Conservation (phyloP, 2,329 filamentous ascomycete species). For the Colletotrichum abscissum region DNA sequence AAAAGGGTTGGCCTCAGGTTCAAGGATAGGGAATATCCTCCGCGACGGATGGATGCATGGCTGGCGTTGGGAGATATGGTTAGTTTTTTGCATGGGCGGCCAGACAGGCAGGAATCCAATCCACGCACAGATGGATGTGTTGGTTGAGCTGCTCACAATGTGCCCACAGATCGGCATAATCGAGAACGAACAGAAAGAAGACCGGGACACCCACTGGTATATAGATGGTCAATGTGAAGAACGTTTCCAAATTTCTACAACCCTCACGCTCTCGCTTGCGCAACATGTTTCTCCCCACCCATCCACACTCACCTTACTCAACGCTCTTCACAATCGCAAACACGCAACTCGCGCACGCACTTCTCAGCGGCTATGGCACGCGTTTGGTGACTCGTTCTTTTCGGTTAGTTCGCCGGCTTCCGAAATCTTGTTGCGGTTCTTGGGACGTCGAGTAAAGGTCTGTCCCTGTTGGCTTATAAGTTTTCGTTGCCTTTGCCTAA, state of each 20-base stretch:
- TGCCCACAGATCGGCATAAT: constrained; percentile 9
- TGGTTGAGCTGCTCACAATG: constrained; percentile 25
- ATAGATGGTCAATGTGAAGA: constrained; percentile 34
- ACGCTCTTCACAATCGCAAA: neutral
- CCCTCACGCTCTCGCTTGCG: neutral
- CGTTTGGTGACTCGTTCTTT: neutral
- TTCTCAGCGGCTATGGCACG: neutral
- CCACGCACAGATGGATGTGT: constrained; percentile 1
- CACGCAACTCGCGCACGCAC: neutral
- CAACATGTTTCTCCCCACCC: constrained; percentile 3
- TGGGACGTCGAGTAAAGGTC: constrained; percentile 1
- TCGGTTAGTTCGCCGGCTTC: constrained; percentile 12
- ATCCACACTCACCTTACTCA: neutral
- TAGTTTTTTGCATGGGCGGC: constrained; percentile 30
- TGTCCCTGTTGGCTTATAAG: neutral
- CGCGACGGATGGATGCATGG: constrained; percentile 31
- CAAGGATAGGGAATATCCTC: constrained; percentile 27
- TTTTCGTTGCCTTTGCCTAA: constrained; percentile 5
- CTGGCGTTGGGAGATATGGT: constrained; percentile 35
- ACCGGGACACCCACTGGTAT: constrained; percentile 27
- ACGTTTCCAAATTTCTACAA: constrained; percentile 8
- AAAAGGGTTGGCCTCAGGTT: constrained; percentile 3
- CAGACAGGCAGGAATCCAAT: constrained; percentile 9
- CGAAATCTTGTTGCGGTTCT: constrained; percentile 18
- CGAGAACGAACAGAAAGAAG: constrained; percentile 10